Conservation (phyloP, 1,139 yeast species). For the Spencermartinsiella ligniputridi region DNA sequence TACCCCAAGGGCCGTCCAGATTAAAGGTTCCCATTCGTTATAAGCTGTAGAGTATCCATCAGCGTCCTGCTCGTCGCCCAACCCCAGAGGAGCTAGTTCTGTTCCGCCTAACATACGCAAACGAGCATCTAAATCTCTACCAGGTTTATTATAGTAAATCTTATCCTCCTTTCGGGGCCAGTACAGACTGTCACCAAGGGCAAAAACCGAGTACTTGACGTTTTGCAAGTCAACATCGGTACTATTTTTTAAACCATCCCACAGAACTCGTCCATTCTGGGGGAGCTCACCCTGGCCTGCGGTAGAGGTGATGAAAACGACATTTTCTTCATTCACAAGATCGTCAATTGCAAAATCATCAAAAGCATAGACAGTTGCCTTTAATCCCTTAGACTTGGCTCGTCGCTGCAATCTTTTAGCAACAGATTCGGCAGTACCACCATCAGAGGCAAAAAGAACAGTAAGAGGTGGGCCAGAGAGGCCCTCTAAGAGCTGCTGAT, state of each 20-base stretch:
- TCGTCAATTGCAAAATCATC: slow-evolving; percentile 83
- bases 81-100: slow-evolving; percentile 68
- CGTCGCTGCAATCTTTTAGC: slow-evolving; percentile 81
- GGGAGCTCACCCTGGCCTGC: slow-evolving; percentile 99
- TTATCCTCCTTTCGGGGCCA: slow-evolving; percentile 98
- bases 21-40: slow-evolving; percentile 74
- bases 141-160: slow-evolving; percentile 92
- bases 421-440: slow-evolving; percentile 83
- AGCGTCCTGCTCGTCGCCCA: slow-evolving; percentile 97
- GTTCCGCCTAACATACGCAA: slow-evolving; percentile 68
- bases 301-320: slow-evolving; percentile 79
- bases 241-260: slow-evolving; percentile 75
- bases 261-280: slow-evolving; percentile 84
- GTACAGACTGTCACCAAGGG: slow-evolving; percentile 89
- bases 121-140: slow-evolving; percentile 63
- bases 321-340: slow-evolving; percentile 72
- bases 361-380: slow-evolving; percentile 72
- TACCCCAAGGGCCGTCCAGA: slow-evolving; percentile 90
- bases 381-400: slow-evolving; percentile 82
- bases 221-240: slow-evolving; percentile 70
- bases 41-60: slow-evolving; percentile 92
- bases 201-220: slow-evolving; percentile 72
- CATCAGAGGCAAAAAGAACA: slow-evolving; percentile 89
- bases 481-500: slow-evolving; percentile 71
- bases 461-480: slow-evolving; percentile 91